Evolutionary conservation across 805 yeast species (phyloP).

Genomic region (Saturnispora silvae): DNA sequence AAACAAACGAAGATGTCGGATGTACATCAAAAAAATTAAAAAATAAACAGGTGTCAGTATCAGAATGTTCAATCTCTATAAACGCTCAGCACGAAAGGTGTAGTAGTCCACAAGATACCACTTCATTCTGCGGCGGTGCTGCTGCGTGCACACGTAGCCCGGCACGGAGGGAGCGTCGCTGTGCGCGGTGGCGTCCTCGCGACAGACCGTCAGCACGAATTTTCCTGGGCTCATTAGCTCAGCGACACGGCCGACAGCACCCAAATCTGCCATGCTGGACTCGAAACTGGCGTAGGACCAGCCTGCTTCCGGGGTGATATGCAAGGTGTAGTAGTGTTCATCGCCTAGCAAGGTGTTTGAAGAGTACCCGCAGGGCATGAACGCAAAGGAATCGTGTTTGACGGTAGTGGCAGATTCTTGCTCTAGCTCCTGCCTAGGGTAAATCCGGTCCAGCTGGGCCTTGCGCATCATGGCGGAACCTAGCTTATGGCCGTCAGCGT

Average conservation of each 20-base stretch:
- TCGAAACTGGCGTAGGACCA: slow-evolving; percentile 97
- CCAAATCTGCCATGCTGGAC: slow-evolving; percentile 38
- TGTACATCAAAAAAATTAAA: no score
- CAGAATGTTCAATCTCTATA: no score
- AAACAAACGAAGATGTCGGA: no score
- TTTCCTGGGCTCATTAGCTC: slow-evolving; percentile 62
- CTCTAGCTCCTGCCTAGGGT: no score
- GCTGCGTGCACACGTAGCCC: not conserved
- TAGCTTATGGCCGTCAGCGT: slow-evolving; percentile 51
- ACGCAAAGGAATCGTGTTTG: slow-evolving; percentile 78
- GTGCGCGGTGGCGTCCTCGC: slow-evolving; percentile 8
- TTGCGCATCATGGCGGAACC: slow-evolving; percentile 60
- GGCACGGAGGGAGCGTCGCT: not conserved
- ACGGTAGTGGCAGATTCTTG: not conserved
- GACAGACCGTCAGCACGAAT: slow-evolving; percentile 31
- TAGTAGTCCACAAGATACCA: slow-evolving; percentile 8
- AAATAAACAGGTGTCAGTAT: no score
- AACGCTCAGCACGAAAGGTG: no score
- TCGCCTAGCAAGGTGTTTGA: slow-evolving; percentile 67
- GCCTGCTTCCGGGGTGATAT: slow-evolving; percentile 87
- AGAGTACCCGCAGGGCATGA: slow-evolving; percentile 91
- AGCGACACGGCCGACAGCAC: slow-evolving; percentile 41
- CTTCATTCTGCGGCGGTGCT: not conserved
- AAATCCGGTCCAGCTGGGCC: slow-evolving; percentile 52
- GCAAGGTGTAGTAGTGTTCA: slow-evolving; percentile 64